phyloP scores from a whole-genome alignment of 331 rosid species.

The Quercus phellos region DNA sequence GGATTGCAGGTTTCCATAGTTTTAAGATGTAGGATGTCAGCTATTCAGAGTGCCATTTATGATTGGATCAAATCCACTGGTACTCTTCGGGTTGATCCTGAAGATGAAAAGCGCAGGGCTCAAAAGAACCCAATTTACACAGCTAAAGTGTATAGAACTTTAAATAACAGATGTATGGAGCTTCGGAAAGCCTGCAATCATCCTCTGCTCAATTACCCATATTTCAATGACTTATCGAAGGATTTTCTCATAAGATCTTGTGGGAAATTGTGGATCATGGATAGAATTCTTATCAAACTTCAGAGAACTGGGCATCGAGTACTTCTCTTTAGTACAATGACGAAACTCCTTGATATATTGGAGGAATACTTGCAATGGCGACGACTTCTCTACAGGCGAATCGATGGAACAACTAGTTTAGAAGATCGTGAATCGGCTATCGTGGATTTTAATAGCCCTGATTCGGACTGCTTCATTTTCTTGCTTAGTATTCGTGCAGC shows the following conservation, averaged over 20 bases:
- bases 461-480: slow-evolving; percentile 86
- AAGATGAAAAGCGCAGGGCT: slow-evolving; percentile 75
- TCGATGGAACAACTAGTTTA: slow-evolving; percentile 97
- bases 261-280: slow-evolving; percentile 97
- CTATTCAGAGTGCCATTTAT: slow-evolving; percentile 87
- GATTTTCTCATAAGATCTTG: slow-evolving; percentile 88
- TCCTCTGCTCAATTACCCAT: slow-evolving; percentile 93
- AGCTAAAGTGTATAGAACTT: slow-evolving; percentile 77
- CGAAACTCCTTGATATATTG: slow-evolving; percentile 93
- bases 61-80: slow-evolving; percentile 98
- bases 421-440: slow-evolving; percentile 99
- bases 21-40: slow-evolving; percentile 86
- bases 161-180: slow-evolving; percentile 98
- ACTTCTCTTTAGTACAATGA: slow-evolving; percentile 96
- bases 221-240: slow-evolving; percentile 79
- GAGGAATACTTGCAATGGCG: slow-evolving; percentile 99
- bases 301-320: slow-evolving; percentile 95
- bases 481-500: slow-evolving; percentile 99
- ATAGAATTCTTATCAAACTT: slow-evolving; percentile 91
- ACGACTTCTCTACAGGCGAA: slow-evolving; percentile 82
- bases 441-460: slow-evolving; percentile 82
- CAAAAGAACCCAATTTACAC: slow-evolving; percentile 71
- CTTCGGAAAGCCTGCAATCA: slow-evolving; percentile 97
- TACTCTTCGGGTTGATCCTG: slow-evolving; percentile 98
- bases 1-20: slow-evolving; percentile 79